A percentile compares a stretch with the other conserved stretches of the same genome.
phyloP scores from a whole-genome alignment of 768 basidiomycete genomes.

The Mycena capillaripes region DNA sequence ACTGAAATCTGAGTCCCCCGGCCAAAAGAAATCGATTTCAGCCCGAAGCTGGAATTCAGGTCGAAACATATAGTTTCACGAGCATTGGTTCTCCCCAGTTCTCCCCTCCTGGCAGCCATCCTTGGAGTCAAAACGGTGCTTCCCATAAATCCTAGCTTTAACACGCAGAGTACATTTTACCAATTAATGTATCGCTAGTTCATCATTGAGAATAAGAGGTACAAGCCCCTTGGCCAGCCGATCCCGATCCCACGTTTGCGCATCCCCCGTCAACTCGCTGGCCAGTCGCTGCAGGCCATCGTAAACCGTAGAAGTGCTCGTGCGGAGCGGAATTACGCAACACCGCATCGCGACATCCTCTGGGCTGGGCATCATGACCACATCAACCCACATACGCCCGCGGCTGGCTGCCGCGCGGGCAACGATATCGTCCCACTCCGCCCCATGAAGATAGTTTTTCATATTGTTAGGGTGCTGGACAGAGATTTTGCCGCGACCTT shows the following conservation, averaged over 20 bases:
- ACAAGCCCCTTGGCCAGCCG: neutral
- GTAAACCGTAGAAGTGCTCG: neutral
- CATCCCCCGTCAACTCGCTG: neutral
- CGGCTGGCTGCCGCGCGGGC: neutral
- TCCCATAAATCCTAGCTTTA: too few relatives aligned
- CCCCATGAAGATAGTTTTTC: too few relatives aligned
- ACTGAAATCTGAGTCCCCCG: too few relatives aligned
- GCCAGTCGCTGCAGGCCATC: neutral
- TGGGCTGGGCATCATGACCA: neutral
- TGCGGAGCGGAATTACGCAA: neutral
- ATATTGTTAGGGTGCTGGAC: neutral
- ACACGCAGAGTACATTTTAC: too few relatives aligned
- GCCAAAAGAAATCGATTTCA: too few relatives aligned
- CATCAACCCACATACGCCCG: neutral
- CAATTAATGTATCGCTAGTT: neutral
- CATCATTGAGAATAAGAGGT: neutral
- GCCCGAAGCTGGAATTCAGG: too few relatives aligned
- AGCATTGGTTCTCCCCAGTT: too few relatives aligned
- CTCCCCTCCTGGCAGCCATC: too few relatives aligned
- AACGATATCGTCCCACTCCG: neutral
- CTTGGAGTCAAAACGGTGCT: too few relatives aligned
- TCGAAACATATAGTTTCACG: too few relatives aligned
- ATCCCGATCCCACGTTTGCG: neutral
- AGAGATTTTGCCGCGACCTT: neutral
- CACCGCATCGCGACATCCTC: neutral